Evolutionary conservation across 257 asterid species (phyloP).

Genomic region (Sherardia arvensis): DNA sequence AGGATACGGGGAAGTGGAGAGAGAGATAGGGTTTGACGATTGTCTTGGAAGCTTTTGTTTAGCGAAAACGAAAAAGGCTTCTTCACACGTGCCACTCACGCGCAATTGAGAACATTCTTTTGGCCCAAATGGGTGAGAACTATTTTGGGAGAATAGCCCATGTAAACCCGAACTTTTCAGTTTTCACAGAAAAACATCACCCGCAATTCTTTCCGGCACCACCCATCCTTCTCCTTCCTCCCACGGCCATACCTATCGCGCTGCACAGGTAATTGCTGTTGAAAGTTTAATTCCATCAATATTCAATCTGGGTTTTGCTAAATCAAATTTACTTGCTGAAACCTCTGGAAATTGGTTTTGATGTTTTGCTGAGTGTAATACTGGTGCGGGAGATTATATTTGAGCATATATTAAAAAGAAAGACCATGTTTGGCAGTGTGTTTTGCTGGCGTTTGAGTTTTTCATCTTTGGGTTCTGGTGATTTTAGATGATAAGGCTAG

Average conservation of each 20-base stretch:
- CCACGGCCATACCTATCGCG: background rate
- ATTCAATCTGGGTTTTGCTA: background rate
- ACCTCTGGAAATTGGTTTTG: background rate
- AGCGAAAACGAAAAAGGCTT: background rate
- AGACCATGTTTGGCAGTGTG: background rate
- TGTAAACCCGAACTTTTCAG: no score
- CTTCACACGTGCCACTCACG: slow-evolving; percentile 5
- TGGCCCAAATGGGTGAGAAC: no score
- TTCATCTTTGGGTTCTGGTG: background rate
- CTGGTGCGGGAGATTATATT: background rate
- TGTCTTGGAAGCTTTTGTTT: slow-evolving; percentile 19
- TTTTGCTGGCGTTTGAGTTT: background rate
- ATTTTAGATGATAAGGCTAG: background rate
- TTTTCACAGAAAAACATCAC: background rate
- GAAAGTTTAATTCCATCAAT: background rate
- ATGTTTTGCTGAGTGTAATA: no score
- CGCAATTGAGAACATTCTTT: background rate
- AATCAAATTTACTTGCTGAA: background rate
- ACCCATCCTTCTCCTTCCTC: background rate
- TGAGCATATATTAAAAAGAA: background rate
- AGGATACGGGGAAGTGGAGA: slow-evolving; percentile 3
- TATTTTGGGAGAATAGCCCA: no score
- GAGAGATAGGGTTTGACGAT: slow-evolving; percentile 60
- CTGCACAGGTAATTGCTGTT: background rate
- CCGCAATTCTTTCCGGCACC: background rate